Evolutionary conservation across 225 moss, liverwort and hornwort genomes (phyloP), one percentile per base, ranked within the genome.

Genomic region (Sphagnum contortum): DNA sequence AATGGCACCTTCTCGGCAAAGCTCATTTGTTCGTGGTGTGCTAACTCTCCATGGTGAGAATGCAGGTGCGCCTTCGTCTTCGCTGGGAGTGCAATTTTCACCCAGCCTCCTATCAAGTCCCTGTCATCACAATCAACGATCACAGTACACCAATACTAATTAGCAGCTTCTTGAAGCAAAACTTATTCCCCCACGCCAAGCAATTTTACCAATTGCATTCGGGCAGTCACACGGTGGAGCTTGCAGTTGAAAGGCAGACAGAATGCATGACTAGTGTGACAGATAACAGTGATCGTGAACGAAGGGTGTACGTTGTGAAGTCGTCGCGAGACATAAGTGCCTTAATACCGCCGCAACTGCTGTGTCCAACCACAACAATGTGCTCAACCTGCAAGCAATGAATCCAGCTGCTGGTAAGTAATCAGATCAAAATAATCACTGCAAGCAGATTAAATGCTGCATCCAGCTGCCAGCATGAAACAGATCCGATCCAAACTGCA

Each of bases 311-410:
- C 81, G 72, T 75, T 65, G 77, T 72, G 55, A 77, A 70, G 52
- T 68, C 74, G 64, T 78, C 76, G 65, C 87, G 86, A 9, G 86
- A 73, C 94, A 91, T 89, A 3, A 94, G 70, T 11, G 94, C 94
- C 66, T 48, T 79, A 61, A 94, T 91, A 57, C 94, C 94, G 64
- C 94, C 94, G 73, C 94, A 94, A 60, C 74, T 75, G 64, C 91
- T 88, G 74, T 94, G 94, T 48, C 94, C 94, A 73, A 89, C 87
- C 44, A 94, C 87, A 57, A 94, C 88, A 61, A 94, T 87, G 60
- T 81, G 87, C 47, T 91, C 89, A 56, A 94, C 94, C 91, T 94
- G 82, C 10, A 60, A 64, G 29, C 48, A 52, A 55, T 14, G 61
- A 69, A 57, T 55, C 29, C 29, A 29, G 29, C 29, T 29, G 29